Base-by-base conservation (phyloP, 768 basidiomycete species). In the Mycena kentingensis region DNA sequence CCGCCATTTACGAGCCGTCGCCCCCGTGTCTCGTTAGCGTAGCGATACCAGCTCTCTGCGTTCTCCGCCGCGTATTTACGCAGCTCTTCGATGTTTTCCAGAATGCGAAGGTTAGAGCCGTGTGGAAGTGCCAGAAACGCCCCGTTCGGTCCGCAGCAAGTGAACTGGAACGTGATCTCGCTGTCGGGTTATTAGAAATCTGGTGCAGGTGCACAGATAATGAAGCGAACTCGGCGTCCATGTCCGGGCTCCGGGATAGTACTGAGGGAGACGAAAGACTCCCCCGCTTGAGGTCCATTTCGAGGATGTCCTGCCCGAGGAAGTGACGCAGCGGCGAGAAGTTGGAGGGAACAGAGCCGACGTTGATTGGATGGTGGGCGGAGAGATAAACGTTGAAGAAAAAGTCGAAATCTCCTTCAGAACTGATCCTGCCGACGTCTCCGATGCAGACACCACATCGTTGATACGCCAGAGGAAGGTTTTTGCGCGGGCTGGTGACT, bases 351-450 rank as follows among this genome's bases (percentile, higher is more conserved):
- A 72, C 64, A 10, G 58, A 52, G 1, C 52, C 57, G 8, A 27
- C 37, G 25, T 74, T 65, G 46, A 71, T 61, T 21, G 67, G 65
- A 45, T 69, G 44, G 24, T 48, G 49, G n/a, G 42, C 46, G 21
- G 70, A 55, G 5, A 66, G 46, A 35, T 69, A 67, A 31, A 75
- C 61, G 51, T 73, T 73, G 60, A 76, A 76, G 38, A 75, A 66
- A 35, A 67, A 64, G 25, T 72, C 71, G 16, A 74, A 75, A 12
- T 52, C 60, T 26, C 73, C 72, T 35, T 63, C 59, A 22, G 59
- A 62, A 27, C 69, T 64, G 32, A 76, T 57, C 16, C 68, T 62
- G 6, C 74, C 72, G 15, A 76, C 71, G 38, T 76, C 73, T 5
- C 75, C 74, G 34, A 75, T 72, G 36, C 58, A 61, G 32, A 69